These are phyloP conservation scores for Imleria badia DNA, from an alignment of 768 basidiomycete species.

Conservation along the genomic window DNA sequence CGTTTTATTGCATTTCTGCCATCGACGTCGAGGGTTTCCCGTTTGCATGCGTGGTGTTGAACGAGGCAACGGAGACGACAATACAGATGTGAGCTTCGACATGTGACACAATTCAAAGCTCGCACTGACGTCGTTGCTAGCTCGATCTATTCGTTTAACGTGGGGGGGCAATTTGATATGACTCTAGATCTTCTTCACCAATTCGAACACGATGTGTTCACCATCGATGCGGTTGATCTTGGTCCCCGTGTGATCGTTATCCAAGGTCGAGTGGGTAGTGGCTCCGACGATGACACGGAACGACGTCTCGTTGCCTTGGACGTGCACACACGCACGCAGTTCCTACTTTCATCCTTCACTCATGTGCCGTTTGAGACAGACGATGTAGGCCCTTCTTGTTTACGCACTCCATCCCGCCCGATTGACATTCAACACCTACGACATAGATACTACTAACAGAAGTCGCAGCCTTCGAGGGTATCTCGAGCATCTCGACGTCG, in stretches of 20 bases:
- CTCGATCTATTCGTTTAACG: constrained; percentile 9
- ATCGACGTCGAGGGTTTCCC: constrained; percentile 11
- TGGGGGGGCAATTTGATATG: neutral
- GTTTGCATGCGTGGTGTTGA: constrained; percentile 13
- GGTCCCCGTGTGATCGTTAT: neutral
- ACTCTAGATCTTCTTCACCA: constrained; percentile 13
- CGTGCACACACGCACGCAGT: constrained; percentile 9
- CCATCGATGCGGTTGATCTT: neutral
- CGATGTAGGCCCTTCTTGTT: constrained; percentile 1
- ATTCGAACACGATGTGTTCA: constrained; percentile 1
- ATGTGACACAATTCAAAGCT: too few species aligned
- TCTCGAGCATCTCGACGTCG: constrained; percentile 16
- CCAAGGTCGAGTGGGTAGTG: neutral
- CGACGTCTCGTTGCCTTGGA: constrained; percentile 12
- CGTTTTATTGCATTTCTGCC: constrained; percentile 5
- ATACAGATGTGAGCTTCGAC: constrained; percentile 1
- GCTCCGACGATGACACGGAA: neutral
- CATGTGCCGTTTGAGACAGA: neutral
- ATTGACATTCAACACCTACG: neutral
- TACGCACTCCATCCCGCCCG: neutral
- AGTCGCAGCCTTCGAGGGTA: neutral
- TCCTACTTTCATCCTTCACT: neutral
- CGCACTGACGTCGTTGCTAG: constrained; percentile 2
- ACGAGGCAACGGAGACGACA: neutral
- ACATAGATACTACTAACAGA: neutral